Base-by-base conservation (phyloP, 768 basidiomycete species). In the Lentinula boryana region DNA sequence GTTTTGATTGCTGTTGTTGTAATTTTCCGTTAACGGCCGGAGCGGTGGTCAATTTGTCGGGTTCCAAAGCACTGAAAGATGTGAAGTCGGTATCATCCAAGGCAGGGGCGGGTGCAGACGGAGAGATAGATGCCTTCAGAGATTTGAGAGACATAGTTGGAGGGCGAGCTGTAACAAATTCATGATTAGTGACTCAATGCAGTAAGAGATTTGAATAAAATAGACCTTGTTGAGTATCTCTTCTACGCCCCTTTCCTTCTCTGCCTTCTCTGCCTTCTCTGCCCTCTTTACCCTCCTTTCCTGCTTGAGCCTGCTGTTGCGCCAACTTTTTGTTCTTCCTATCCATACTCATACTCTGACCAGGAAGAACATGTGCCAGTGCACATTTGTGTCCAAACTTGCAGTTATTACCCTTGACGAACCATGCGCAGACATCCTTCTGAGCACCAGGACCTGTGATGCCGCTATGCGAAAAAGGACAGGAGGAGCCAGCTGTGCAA, bases 291-390 rank as follows among this genome's bases (percentile, higher is more conserved):
- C 71, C 67, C 12, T 76, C 71, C 13, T 70, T 76, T 5, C 78
- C 76, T 3, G 75, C 74, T 43, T 78, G 80, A 0, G 83, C 82
- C 3, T 87, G 85, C 33, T 82, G 70, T 67, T 93, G 91, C 0
- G 92, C 92, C 13, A 90, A 87, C 70, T 93, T 93, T 78, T 98
- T 98, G 78, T 98, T 98, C 82, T 97, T 96, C 66, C 95, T 78
- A 69, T 98, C 96, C 92, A 96, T 95, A 6, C 88, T 83, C 86
- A 95, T 89, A 68, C 82, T 88, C 76, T 98, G 94, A 8, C 95
- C 96, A 1, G 96, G 96, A 7, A 95, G 80, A 58, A 99, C 80
- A 70, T 98, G 96, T 0, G 95, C 95, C 41, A 98, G 84, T 3
- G 96, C 96, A 67, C 96, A 95, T 71, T 98, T 83, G 73, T 83